Percentiles rank a stretch among this genome's conserved stretches.
Conservation (phyloP, 106 monocot genomes). For the Dendrobium officinale region DNA sequence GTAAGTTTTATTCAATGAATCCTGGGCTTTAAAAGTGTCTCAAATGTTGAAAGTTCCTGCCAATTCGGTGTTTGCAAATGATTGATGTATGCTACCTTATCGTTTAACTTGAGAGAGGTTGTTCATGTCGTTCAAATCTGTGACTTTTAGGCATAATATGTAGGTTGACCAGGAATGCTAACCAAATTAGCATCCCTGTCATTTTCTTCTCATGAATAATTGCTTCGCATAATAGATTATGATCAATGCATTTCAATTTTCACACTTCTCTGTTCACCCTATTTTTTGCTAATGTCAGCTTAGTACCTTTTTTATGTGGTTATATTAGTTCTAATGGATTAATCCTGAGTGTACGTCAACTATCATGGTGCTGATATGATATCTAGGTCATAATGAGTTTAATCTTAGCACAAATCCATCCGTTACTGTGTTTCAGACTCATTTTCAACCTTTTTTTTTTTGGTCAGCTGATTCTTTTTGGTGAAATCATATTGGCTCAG, state of each 20-base stretch:
- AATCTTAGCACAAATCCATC: background rate
- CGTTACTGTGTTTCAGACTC: background rate
- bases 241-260: background rate
- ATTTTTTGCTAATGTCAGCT: background rate
- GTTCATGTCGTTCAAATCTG: background rate
- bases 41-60: too few species aligned
- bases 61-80: too few species aligned
- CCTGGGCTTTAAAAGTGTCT: background rate
- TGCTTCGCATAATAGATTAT: background rate
- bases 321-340: background rate
- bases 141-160: background rate
- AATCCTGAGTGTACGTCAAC: background rate
- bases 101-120: background rate
- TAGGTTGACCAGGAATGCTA: background rate
- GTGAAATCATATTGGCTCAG: slow-evolving; percentile 77
- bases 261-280: background rate
- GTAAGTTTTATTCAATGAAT: background rate
- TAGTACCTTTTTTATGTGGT: background rate
- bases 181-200: background rate
- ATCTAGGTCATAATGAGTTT: slow-evolving; percentile 2
- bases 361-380: background rate
- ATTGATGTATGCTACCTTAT: too few species aligned
- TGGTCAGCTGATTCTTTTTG: slow-evolving; percentile 78
- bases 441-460: slow-evolving; percentile 3
- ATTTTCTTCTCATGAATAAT: background rate